These are phyloP conservation scores for Xylaria palmicola DNA, from an alignment of 495 filamentous ascomycete species.

Conservation along the genomic window DNA sequence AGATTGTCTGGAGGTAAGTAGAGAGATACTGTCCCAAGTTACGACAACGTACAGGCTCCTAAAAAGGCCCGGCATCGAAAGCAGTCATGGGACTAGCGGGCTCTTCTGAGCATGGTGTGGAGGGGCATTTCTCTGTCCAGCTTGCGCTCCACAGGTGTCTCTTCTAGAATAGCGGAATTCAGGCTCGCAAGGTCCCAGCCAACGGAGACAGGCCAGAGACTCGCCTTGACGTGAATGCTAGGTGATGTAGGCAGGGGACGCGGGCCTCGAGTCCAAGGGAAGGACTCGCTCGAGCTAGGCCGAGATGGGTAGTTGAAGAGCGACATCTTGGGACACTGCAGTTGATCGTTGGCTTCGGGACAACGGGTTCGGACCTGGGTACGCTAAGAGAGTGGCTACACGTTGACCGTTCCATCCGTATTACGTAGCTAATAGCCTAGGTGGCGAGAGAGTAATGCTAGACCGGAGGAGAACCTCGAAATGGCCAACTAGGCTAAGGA, in stretches of 20 bases:
- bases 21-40: background rate
- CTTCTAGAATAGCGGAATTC: background rate
- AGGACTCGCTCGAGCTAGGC: constrained; percentile 1
- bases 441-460: background rate
- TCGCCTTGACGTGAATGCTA: background rate
- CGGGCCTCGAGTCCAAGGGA: constrained; percentile 14
- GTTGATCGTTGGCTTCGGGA: background rate
- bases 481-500: background rate
- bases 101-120: background rate
- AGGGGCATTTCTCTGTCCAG: background rate
- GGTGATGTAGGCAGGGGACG: no score
- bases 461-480: background rate
- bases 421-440: background rate
- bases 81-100: background rate
- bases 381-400: background rate
- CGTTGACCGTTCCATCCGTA: background rate
- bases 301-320: constrained; percentile 9
- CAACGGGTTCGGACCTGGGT: background rate
- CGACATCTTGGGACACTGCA: background rate
- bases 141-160: background rate
- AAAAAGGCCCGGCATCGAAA: background rate
- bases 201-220: no score
- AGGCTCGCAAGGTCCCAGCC: background rate
- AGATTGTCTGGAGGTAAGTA: background rate
- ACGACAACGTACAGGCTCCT: background rate